Evolutionary conservation across 2,329 filamentous ascomycete species (phyloP), one percentile per base, ranked within the genome.

Genomic region (Talaromyces pinophilus): DNA sequence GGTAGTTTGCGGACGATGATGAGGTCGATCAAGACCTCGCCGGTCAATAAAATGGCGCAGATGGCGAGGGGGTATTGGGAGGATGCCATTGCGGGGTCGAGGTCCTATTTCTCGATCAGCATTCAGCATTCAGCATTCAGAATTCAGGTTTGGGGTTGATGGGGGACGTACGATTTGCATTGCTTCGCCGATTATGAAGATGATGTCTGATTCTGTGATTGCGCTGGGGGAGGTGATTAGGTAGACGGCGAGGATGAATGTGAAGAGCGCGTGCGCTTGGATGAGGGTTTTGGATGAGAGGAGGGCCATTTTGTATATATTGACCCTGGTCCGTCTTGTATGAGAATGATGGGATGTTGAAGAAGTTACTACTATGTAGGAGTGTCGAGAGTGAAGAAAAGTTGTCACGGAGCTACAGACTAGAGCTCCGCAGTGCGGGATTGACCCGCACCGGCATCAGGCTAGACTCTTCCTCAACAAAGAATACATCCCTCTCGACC

Each of bases 271-370:
- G 71, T 97, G 82, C 62, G 88, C 89, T 72, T 91, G 90, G 72
- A 97, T 90, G 77, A 97, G 89, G 8, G 90, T 92, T 75, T 86
- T 90, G 68, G 89, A 88, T 1, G 92, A 93, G 74, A 97, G 85
- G 77, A 96, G 83, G 38, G 88, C 90, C 93, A 97, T 97, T 68
- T 8, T 55, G 44, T 11, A 46, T n/a, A 35, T 35, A 35, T 13
- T 11, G 35, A 38, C 35, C 35, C 13, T 10, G 35, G 35, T 11
- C 11, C 33, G 35, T 38, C 11, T 5, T 38, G 35, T 13, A 13
- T 38, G 13, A 5, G 33, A 38, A 13, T 15, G 35, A 13, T 38
- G 2, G 35, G 35, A 15, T 38, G 35, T 38, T 13, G 52, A 35
- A 19, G n/a, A n/a, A 22, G 6, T 25, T 25, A 25, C 22, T 25